Evolutionary conservation across 208 protist genomes (phyloP), one percentile per base, ranked within the genome.

Genomic region (Acanthamoeba culbertsoni): DNA sequence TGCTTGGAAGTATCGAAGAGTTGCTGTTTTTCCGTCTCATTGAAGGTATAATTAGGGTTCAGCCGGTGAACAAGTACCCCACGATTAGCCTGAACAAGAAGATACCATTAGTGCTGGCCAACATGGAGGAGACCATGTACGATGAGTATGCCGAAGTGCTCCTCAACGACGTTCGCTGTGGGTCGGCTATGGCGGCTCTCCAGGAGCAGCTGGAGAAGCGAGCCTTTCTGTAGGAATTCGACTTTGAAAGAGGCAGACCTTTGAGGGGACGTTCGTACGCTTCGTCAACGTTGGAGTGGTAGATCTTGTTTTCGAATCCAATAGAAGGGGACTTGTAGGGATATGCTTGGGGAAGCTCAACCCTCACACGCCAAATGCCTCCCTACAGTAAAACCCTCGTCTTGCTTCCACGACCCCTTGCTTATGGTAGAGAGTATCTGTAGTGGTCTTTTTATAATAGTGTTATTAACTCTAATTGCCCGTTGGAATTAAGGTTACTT

Each of bases 271-370:
- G n/a, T n/a, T n/a, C 93, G 16, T 90, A 95, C 86, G 95, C 94
- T 94, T 99, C 98, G 94, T 99, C 99, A 8, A 99, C 98, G 95
- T 99, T 99, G 31, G 99, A 99, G 95, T 99, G 99, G 94, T 98
- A 98, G 71, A 99, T 99, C 73, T 97, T 97, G 94, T 99, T 99
- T 62, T 96, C 94, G 94, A 99, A 99, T 18, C 99, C 99, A 93
- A 99, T 99, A 0, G 98, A 99, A 2, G 99, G 99, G 14, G 98
- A 99, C 95, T 99, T 99, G 96, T 99, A 99, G 2, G 99, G 99
- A 94, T 99, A 99, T 53, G 97, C 97, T 1, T 97, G 95, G 0
- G 99, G 99, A n/a, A 99, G 95, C 68, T 98, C 96, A 10, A 99
- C 98, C 92, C 99, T 97, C 79, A 99, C 97, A 94, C 98, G 98